Conservation (phyloP, 169 alveolate species). For the Plasmodium coatneyi region DNA sequence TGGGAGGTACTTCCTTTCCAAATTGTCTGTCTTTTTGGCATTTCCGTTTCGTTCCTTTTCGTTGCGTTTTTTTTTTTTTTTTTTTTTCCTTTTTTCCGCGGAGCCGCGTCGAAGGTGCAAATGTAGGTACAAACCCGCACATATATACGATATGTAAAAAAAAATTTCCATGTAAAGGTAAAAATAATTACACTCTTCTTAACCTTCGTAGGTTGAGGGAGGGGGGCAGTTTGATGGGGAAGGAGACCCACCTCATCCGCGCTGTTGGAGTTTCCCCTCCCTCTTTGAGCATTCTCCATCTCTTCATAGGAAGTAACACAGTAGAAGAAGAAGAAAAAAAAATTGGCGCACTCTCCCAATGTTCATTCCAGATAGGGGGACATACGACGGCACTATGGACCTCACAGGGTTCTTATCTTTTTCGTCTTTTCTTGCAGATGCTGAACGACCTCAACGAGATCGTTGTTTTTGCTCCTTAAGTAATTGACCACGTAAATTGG, state of each 20-base stretch:
- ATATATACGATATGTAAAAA: background rate
- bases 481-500: slow-evolving; percentile 51
- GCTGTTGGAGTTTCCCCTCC: background rate
- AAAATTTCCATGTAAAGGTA: background rate
- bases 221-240: background rate
- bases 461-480: slow-evolving; percentile 33
- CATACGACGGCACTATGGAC: background rate
- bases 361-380: background rate
- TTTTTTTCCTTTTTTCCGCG: background rate
- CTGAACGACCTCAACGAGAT: slow-evolving; percentile 25
- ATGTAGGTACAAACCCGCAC: background rate
- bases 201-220: background rate
- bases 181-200: background rate
- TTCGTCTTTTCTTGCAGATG: slow-evolving; percentile 11
- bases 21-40: background rate
- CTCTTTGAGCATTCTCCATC: background rate
- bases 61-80: background rate
- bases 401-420: background rate
- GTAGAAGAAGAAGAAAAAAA: background rate
- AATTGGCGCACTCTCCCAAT: background rate
- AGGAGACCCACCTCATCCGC: background rate
- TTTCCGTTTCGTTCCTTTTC: background rate
- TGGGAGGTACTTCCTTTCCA: background rate
- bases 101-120: background rate
- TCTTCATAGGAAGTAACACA: background rate